phyloP scores from a whole-genome alignment of 2,329 filamentous ascomycete species.

The Thelonectria olida region DNA sequence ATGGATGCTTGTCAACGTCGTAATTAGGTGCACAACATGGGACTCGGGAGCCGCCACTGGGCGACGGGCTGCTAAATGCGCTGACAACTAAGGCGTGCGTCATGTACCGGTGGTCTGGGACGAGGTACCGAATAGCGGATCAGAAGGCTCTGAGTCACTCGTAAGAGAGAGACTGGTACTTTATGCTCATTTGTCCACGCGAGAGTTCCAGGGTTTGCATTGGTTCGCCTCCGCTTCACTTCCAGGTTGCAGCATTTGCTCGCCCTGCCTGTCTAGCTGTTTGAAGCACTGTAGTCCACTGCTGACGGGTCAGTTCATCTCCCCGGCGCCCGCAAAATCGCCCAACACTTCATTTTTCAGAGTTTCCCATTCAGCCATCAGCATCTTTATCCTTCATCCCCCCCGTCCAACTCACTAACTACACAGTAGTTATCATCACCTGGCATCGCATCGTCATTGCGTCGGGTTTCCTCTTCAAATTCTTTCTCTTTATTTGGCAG shows the following conservation, averaged over 20 bases:
- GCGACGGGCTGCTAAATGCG: neutral
- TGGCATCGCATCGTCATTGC: conserved; percentile 20
- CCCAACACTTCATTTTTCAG: conserved; percentile 21
- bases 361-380: conserved; percentile 11
- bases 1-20: neutral
- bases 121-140: neutral
- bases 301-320: conserved; percentile 33
- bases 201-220: neutral
- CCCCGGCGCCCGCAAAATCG: conserved; percentile 27
- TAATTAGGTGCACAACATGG: neutral
- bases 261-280: too few relatives aligned
- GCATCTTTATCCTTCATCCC: conserved; percentile 21
- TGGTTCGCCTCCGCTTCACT: neutral
- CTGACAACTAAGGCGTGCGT: neutral
- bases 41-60: neutral
- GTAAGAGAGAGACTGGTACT: neutral
- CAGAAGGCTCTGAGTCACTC: neutral
- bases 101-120: neutral
- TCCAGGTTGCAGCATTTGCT: too few relatives aligned
- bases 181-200: neutral
- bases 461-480: neutral
- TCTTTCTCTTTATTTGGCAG: conserved; percentile 29
- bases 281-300: conserved; percentile 16
- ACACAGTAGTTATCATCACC: too few relatives aligned
- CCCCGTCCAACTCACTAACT: conserved; percentile 3